Base-by-base conservation (phyloP, 2,329 filamentous ascomycete genomes). In the Raffaelea ambrosiae region DNA sequence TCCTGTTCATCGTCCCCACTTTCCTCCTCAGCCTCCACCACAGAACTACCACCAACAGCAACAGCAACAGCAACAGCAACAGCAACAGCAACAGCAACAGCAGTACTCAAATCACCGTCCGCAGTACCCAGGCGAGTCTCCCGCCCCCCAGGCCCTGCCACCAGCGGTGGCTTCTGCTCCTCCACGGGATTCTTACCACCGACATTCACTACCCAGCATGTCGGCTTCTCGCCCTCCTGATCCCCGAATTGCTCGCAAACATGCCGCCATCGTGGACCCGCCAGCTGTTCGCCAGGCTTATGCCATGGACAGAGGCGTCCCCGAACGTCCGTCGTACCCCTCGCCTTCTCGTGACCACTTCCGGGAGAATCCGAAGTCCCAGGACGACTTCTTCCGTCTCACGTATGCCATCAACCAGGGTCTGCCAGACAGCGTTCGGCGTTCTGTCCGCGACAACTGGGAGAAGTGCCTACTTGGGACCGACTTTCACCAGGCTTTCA, bases 401-500 rank as follows among this genome's bases (percentile, higher is more conserved):
- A 65, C 58, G 4, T 64, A 61, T 51, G 61, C 66, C 19, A 58
- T 79, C 4, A 62, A 65, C 16, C 65, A 66, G 39, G 61, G 68
- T 14, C 53, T 68, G 7, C 63, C 72, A 1, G 62, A 69, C 29
- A 66, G 68, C n/a, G 70, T 77, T 19, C 66, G 73, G 13, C 68
- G 70, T 40, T 66, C 66, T 1, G 54, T 78, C 11, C 65, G 75
- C 21, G 74, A 76, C 51, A 65, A 71, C 47, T 76, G 73, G 70
- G 62, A 73, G 39, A 75, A 70, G 53, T 69, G 68, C 18, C 52
- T 77, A 3, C 47, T 70, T 3, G 74, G 74, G 10, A 73, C 71
- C 4, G 69, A 74, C 11, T 77, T 73, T 49, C 74, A 79, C 51
- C 63, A 69, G 39, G 66, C 69, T 2, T 79, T 79, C 51, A 48